Percentiles rank a stretch among this genome's conserved stretches.
Evolutionary conservation across 768 basidiomycete genomes (phyloP).

Genomic region (Melanogaster broomeanus): DNA sequence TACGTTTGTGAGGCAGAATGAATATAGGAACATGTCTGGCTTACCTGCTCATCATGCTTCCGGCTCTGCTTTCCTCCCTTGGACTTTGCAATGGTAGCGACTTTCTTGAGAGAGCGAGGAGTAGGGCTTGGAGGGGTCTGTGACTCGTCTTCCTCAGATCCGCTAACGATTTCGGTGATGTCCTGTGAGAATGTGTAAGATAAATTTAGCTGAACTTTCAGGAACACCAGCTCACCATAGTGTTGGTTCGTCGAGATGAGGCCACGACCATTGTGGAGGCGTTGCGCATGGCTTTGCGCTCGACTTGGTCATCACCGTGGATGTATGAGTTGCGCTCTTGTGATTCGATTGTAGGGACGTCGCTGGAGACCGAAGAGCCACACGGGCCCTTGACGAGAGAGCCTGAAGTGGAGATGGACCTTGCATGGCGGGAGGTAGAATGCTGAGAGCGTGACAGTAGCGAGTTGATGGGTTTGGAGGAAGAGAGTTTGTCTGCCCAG

Average conservation of each 20-base stretch:
- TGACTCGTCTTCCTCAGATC: no score
- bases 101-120: no score
- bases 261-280: background rate
- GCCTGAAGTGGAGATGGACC: no score
- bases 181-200: background rate
- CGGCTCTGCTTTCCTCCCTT: background rate
- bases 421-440: background rate
- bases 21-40: no score
- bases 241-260: background rate
- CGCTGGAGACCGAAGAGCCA: background rate
- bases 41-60: background rate
- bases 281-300: background rate
- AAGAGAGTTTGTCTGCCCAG: background rate
- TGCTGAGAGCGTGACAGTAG: background rate
- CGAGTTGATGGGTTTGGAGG: background rate
- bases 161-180: no score
- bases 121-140: no score
- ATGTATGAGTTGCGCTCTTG: background rate
- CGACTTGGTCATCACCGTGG: background rate
- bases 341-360: background rate
- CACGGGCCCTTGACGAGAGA: no score
- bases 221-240: background rate
- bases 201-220: background rate
- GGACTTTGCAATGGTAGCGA: background rate
- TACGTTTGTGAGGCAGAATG: background rate